Percentiles rank a stretch among this genome's conserved stretches.
Conservation (phyloP, 345 rosid genomes). For the Eucalyptus curtisii region DNA sequence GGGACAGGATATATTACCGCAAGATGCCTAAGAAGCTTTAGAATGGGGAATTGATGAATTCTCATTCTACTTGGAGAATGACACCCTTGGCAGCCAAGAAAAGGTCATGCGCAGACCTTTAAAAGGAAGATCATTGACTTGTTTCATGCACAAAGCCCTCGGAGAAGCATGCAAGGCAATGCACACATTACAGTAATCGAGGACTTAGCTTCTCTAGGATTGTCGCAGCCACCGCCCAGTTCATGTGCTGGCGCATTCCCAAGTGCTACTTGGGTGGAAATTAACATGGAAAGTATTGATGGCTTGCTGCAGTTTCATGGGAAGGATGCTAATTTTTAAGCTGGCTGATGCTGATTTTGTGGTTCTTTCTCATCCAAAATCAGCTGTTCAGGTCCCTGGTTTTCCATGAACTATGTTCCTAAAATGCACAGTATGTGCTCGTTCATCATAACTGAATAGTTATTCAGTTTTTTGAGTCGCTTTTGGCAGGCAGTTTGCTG, state of each 20-base stretch:
- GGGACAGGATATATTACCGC: background rate
- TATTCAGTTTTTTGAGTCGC: background rate
- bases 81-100: background rate
- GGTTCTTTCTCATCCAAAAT: background rate
- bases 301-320: background rate
- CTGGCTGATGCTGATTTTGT: background rate
- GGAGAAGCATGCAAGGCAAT: background rate
- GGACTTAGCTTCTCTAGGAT: background rate
- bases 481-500: background rate
- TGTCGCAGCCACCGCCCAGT: background rate
- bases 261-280: background rate
- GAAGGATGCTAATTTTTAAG: background rate
- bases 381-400: background rate
- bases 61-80: background rate
- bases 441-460: background rate
- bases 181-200: background rate
- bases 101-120: background rate
- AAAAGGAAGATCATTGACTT: background rate
- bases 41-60: background rate
- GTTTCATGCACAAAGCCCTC: background rate
- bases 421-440: background rate
- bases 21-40: background rate
- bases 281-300: background rate
- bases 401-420: background rate
- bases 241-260: background rate